Percentiles rank a stretch among this genome's conserved stretches.
phyloP scores from a whole-genome alignment of 345 rosid species.

The Rhodamnia argentea region DNA sequence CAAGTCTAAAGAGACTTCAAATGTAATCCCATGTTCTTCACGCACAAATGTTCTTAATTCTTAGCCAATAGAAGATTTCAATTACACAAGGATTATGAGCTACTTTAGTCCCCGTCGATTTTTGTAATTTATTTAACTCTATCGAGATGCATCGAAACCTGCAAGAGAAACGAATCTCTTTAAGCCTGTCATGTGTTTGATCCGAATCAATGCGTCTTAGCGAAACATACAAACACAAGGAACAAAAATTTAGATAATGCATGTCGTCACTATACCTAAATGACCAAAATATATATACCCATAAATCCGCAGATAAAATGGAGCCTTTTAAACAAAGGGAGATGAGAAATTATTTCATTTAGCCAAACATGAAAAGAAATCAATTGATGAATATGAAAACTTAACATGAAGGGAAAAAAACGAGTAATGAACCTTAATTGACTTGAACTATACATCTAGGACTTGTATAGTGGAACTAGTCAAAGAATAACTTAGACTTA shows the following conservation, averaged over 20 bases:
- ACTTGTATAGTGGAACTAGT: not conserved
- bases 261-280: not conserved
- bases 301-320: not conserved
- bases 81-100: not conserved
- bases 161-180: not conserved
- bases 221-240: not conserved
- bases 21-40: not conserved
- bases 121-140: not conserved
- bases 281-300: not conserved
- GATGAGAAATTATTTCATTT: not conserved
- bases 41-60: not conserved
- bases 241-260: not conserved
- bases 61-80: not conserved
- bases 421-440: not conserved
- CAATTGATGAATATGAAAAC: not conserved
- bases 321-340: not conserved
- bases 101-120: not conserved
- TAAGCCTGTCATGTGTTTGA: not conserved
- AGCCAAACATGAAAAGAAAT: not conserved
- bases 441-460: not conserved
- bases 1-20: not conserved
- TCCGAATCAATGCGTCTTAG: not conserved
- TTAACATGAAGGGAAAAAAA: not conserved
- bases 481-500: not conserved
- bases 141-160: not conserved